Conservation (phyloP, 208 protist genomes). For the Acanthamoeba comandoni region DNA sequence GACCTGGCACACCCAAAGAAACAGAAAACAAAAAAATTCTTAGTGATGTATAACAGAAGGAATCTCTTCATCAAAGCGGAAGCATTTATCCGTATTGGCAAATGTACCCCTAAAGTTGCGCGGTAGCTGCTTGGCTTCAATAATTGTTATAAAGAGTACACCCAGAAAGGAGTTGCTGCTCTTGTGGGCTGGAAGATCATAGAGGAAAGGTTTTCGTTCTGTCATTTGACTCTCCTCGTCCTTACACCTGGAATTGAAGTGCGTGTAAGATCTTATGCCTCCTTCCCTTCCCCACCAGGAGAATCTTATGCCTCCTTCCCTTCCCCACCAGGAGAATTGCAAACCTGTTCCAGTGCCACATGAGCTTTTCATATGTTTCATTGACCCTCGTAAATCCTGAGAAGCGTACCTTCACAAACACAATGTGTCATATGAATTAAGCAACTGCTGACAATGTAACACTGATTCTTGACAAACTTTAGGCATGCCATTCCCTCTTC, state of each 20-base stretch:
- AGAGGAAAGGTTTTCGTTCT: background rate
- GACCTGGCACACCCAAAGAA: conserved; percentile 6
- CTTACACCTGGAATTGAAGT: background rate
- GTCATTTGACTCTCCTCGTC: background rate
- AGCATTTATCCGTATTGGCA: background rate
- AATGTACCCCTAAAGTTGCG: conserved; percentile 33
- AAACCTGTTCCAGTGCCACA: conserved; percentile 11
- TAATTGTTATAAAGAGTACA: conserved; percentile 38
- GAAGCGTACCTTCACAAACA: background rate
- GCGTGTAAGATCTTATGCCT: background rate
- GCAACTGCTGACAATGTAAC: no score
- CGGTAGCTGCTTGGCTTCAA: conserved; percentile 24
- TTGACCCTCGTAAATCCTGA: conserved; percentile 8
- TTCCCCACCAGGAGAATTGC: background rate
- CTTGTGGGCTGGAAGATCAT: background rate
- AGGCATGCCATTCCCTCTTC: no score
- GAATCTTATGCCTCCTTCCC: background rate
- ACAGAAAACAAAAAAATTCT: background rate
- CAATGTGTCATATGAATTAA: no score
- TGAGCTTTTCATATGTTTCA: conserved; percentile 15
- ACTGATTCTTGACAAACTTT: no score
- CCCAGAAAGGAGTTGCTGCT: background rate
- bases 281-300: background rate
- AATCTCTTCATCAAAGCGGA: background rate
- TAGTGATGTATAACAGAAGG: conserved; percentile 11